Conservation (phyloP, 257 asterid genomes). For the Capsicum rhomboideum region DNA sequence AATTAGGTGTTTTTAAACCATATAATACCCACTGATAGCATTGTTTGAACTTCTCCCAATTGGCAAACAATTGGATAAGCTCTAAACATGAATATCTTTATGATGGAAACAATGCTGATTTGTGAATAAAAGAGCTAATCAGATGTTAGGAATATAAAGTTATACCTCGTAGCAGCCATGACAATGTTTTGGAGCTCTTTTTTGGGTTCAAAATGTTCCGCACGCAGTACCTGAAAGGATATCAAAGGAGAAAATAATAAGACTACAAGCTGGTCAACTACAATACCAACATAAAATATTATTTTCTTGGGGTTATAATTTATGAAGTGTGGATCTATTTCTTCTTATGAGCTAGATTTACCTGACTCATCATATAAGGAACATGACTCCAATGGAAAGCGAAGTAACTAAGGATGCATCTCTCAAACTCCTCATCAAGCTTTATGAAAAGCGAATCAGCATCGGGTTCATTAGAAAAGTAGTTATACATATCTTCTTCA, state of each 20-base stretch:
- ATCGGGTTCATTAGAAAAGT: slow-evolving; percentile 55
- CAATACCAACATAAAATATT: neutral
- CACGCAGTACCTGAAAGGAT: slow-evolving; percentile 51
- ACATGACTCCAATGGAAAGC: slow-evolving; percentile 91
- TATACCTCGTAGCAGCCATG: slow-evolving; percentile 91
- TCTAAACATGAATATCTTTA: neutral
- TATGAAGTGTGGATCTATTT: neutral
- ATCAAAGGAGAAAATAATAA: neutral
- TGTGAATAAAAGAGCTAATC: neutral
- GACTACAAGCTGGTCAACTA: neutral
- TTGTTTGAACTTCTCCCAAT: neutral
- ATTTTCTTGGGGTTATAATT: neutral
- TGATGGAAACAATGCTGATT: neutral
- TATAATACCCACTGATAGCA: neutral
- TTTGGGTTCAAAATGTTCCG: slow-evolving; percentile 53
- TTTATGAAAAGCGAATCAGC: slow-evolving; percentile 86
- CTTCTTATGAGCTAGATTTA: neutral
- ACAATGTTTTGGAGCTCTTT: slow-evolving; percentile 80
- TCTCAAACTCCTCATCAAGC: slow-evolving; percentile 81
- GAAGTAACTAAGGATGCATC: slow-evolving; percentile 83
- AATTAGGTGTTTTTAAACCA: neutral
- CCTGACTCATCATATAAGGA: slow-evolving; percentile 77
- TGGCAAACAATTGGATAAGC: neutral
- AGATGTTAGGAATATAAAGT: neutral
- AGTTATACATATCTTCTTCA: slow-evolving; percentile 72